Base-by-base conservation (phyloP, 192 early-diverging fungal species). In the Coemansia biformis region DNA sequence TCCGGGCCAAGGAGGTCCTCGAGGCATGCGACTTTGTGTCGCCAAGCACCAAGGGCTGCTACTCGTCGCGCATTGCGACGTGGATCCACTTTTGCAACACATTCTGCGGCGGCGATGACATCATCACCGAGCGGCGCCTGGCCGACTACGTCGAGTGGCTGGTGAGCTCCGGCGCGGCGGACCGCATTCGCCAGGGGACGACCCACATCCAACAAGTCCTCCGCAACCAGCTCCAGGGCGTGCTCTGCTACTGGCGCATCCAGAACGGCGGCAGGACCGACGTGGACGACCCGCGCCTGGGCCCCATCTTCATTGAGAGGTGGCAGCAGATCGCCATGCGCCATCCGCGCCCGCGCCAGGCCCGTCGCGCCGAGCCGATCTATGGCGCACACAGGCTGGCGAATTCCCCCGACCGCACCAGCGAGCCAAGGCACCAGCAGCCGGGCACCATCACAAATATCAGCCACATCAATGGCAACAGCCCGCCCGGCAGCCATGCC, bases 171-270 rank as follows among this genome's bases (percentile, higher is more conserved):
- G 69, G 69, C 17, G 46, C 62, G 17, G 69, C 69, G 22, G 69
- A 73, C 43, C 62, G 69, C 51, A 66, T 73, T 39, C 69, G 69
- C 31, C 62, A 73, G 43, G 58, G 46, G 46, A 34, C 51, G 7
- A 73, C 69, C 12, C 69, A 73, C 29, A 40, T 73, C 0, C 69
- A 66, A 51, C 69, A 73, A 28, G 69, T 73, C 10, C 54, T 73
- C 38, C 69, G 69, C 41, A 73, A 73, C 45, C 69, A 73, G 46
- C 63, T 73, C 3, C 69, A 73, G 55, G 69, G 69, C 50, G 69
- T 73, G 14, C 31, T 73, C 19, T 66, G 69, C 53, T 73, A 66
- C 57, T 73, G 63, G 62, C 62, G 69, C 24, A 61, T 73, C 29
- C 69, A 73, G 34, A 60, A 52, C 46, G 46, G 35, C 18, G 42